Base-by-base conservation (phyloP, 2,329 filamentous ascomycete species). In the Tolypocladium pustulatum region DNA sequence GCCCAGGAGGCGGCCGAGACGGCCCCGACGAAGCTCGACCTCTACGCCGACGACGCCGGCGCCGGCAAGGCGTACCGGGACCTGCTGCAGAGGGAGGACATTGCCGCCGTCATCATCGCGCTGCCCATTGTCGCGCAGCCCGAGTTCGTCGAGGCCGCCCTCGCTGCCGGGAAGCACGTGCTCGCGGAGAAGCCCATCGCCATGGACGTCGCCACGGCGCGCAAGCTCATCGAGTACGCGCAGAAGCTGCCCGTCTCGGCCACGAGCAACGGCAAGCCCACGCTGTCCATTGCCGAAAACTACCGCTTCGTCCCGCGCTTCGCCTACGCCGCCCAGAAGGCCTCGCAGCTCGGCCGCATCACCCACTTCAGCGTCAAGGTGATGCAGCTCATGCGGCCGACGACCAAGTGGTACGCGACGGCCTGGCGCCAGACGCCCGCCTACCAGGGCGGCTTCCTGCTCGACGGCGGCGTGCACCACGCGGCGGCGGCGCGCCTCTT, bases 381-480 rank as follows among this genome's bases (percentile, higher is more conserved):
- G 38, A 68, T 74, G 58, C 67, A 62, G 17, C 68, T 72, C 63
- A 71, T 78, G 67, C 59, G 66, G 46, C 54, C 63, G 58, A 65
- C 67, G 57, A 68, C 76, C 65, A 77, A 78, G 68, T 83, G 78
- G 67, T 78, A 76, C 63, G 74, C 78, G 54, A 83, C 81, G 3
- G 63, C 73, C 32, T 83, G 88, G 89, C 83, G 89, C 58, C 87
- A 86, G 69, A 79, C 74, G 58, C 88, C 89, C 1, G 77, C 81
- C 57, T 82, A 90, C 68, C 88, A 91, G 71, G 89, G 89, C 58
- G 89, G 89, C 0, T 91, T 91, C 68, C 70, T 91, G 58, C 81
- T 92, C 2, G 89, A 92, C 66, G 87, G 83, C 17, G 89, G 89
- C 51, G 87, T 92, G 32, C 89, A 92, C 70, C 86, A 83, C 61